Percentiles rank a stretch among this genome's conserved stretches.
phyloP scores from a whole-genome alignment of 2,329 filamentous ascomycete species.

The Mollisiaceae sp. region DNA sequence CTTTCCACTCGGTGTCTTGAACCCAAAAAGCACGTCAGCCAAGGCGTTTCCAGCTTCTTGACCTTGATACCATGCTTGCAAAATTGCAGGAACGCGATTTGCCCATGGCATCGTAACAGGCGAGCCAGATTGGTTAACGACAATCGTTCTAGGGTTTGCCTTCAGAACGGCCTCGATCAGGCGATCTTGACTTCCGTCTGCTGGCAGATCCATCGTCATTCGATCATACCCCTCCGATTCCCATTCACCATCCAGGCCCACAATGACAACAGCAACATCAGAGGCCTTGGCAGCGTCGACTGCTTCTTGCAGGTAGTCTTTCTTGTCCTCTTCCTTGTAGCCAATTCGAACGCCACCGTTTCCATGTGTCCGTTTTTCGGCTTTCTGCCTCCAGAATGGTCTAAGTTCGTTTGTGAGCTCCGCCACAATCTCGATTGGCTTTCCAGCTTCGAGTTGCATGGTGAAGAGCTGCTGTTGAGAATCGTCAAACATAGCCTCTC shows the following conservation, averaged over 20 bases:
- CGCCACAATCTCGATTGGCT: slow-evolving; percentile 64
- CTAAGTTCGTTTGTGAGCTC: slow-evolving; percentile 71
- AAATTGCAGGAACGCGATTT: slow-evolving; percentile 64
- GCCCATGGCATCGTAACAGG: slow-evolving; percentile 75
- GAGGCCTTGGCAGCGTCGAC: slow-evolving; percentile 64
- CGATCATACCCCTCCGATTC: slow-evolving; percentile 77
- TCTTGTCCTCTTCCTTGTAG: slow-evolving; percentile 68
- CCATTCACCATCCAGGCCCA: slow-evolving; percentile 76
- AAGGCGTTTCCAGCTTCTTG: slow-evolving; percentile 73
- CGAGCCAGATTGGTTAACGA: slow-evolving; percentile 73
- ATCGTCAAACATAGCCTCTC: slow-evolving; percentile 74
- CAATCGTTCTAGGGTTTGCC: slow-evolving; percentile 68
- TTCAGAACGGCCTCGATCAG: slow-evolving; percentile 66
- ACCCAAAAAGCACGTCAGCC: slow-evolving; percentile 69
- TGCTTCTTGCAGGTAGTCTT: slow-evolving; percentile 67
- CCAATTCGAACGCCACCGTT: slow-evolving; percentile 76
- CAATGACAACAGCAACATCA: slow-evolving; percentile 71
- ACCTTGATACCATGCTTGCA: slow-evolving; percentile 75
- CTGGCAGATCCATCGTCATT: slow-evolving; percentile 63
- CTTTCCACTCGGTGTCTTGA: slow-evolving; percentile 69
- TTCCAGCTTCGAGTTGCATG: slow-evolving; percentile 62
- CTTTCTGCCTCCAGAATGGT: slow-evolving; percentile 63
- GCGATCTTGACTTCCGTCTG: slow-evolving; percentile 62
- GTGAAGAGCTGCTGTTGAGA: slow-evolving; percentile 68
- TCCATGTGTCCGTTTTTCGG: slow-evolving; percentile 62